Conservation (phyloP, 1,284 basidiomycete species). For the Chondrostereum purpureum region DNA sequence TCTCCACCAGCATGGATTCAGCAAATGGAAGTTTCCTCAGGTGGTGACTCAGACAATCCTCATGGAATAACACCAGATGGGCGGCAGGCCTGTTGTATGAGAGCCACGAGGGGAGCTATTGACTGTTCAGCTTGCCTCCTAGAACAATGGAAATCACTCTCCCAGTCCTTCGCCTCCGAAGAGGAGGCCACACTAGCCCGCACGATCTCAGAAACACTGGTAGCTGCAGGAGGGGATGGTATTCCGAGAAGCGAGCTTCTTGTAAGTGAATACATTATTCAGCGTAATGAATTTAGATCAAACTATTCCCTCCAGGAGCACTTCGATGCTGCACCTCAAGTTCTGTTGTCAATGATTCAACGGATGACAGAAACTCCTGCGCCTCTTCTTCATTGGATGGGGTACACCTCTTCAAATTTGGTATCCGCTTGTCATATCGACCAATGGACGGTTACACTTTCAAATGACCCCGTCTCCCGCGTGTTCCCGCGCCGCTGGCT, state of each 20-base stretch:
- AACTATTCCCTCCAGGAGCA: slow-evolving; percentile 17
- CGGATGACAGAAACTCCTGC: slow-evolving; percentile 39
- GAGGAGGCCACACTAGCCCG: slow-evolving; percentile 30
- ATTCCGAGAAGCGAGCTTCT: slow-evolving; percentile 37
- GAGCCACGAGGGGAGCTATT: slow-evolving; percentile 35
- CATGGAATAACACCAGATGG: slow-evolving; percentile 45
- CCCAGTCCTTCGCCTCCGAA: slow-evolving; percentile 25
- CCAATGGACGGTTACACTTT: slow-evolving; percentile 57
- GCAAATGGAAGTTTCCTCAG: slow-evolving; percentile 14
- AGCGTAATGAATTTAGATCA: background rate
- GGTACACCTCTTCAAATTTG: slow-evolving; percentile 52
- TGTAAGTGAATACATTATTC: slow-evolving; percentile 31
- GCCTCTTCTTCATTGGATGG: slow-evolving; percentile 62
- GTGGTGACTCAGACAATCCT: slow-evolving; percentile 15
- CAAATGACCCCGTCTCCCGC: slow-evolving; percentile 34
- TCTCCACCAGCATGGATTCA: slow-evolving; percentile 3
- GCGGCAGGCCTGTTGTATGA: slow-evolving; percentile 43
- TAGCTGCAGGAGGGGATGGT: slow-evolving; percentile 37
- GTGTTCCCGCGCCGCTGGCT: slow-evolving; percentile 71
- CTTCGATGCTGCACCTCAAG: slow-evolving; percentile 17
- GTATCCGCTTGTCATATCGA: slow-evolving; percentile 45
- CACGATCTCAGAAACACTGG: slow-evolving; percentile 35
- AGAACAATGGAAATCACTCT: slow-evolving; percentile 31
- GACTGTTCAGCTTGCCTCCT: slow-evolving; percentile 57
- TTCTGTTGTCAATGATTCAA: slow-evolving; percentile 28